Base-by-base conservation (phyloP, 2,329 filamentous ascomycete genomes). In the Monosporascus sp. region DNA sequence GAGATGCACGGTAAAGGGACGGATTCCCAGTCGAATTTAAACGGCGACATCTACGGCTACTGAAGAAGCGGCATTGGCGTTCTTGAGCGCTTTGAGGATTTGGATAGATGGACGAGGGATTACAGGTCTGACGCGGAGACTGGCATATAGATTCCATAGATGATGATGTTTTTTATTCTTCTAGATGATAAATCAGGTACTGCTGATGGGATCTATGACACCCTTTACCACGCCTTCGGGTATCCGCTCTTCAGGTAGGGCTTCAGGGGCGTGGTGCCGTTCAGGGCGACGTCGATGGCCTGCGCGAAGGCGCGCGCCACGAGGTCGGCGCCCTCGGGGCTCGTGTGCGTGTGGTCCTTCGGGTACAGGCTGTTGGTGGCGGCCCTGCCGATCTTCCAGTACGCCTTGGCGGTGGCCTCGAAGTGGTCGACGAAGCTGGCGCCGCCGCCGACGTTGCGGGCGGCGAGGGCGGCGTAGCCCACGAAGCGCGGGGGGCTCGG, bases 271-370 rank as follows among this genome's bases (percentile, higher is more conserved):
- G 63, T 64, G 1, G 63, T 62, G 31, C 63, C 63, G 37, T 65
- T 65, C 54, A 63, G 44, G 16, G 49, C 8, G n/a, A 53, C 52
- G n/a, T 54, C 24, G 16, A 71, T 55, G 3, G 66, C 82, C 68
- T 82, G 82, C 16, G 84, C 74, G 59, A 86, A 86, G 2, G 80
- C 78, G 57, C 75, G 70, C 0, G 79, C 75, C 24, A 80, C 78
- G 9, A 78, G 64, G 57, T 76, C 69, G 1, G 82, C 81, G 1
- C 82, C 82, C 2, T 60, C 66, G 0, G 79, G 71, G 61, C 74
- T 80, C 7, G 82, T 85, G 64, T 85, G 83, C 1, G 81, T 85
- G 63, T 86, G 81, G 61, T 85, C 81, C n/a, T 72, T 71, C 0
- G 81, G 78, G 60, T 77, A 86, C 49, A 76, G 75, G 0, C 69